Conservation (phyloP, 805 yeast genomes). For the Yarrowia osloensis region DNA sequence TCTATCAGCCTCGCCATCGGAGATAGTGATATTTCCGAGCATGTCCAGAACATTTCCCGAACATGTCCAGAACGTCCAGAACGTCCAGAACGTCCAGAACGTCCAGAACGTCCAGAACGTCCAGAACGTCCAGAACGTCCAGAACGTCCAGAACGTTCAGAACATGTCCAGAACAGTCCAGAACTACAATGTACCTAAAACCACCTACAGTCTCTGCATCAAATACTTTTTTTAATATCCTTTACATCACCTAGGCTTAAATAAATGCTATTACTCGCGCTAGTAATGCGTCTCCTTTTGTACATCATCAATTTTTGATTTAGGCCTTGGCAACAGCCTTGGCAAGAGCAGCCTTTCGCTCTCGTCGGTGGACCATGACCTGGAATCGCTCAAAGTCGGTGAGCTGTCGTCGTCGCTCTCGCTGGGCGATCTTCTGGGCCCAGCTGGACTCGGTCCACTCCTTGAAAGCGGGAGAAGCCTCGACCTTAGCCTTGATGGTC, state of each 20-base stretch:
- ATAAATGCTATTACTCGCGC: constrained; percentile 30
- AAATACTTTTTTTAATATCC: constrained; percentile 27
- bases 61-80: no score
- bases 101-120: no score
- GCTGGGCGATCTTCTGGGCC: constrained; percentile 98
- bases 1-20: no score
- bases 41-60: no score
- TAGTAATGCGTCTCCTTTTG: constrained; percentile 30
- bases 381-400: constrained; percentile 99
- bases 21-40: no score
- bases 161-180: no score
- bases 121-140: no score
- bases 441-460: constrained; percentile 93
- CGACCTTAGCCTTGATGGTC: constrained; percentile 88
- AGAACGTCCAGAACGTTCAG: no score
- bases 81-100: no score
- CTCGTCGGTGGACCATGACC: constrained; percentile 95
- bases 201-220: neutral
- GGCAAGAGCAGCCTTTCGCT: constrained; percentile 91
- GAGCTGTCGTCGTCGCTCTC: constrained; percentile 88
- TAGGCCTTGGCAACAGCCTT: constrained; percentile 85
- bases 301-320: constrained; percentile 27
- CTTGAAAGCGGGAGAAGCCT: constrained; percentile 79
- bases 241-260: constrained; percentile 31
- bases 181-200: neutral